A percentile compares a stretch with the other conserved stretches of the same genome.
Evolutionary conservation across 306 rosid genomes (phyloP).

Genomic region (Vachellia collinsii): DNA sequence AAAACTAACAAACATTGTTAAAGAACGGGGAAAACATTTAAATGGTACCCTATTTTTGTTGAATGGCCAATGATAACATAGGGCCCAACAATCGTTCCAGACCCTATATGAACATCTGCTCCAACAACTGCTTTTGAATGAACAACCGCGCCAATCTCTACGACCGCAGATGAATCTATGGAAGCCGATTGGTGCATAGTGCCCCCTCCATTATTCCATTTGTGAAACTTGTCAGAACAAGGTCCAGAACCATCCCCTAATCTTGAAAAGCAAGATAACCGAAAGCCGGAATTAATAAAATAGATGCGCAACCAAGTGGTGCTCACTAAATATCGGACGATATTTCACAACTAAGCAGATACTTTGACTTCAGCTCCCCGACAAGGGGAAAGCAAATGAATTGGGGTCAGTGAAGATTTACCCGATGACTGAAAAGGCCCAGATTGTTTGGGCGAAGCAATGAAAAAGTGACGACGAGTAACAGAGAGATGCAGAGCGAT

Average conservation of each 20-base stretch:
- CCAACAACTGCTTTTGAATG: slow-evolving; percentile 71
- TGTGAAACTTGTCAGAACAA: slow-evolving; percentile 46
- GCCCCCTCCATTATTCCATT: slow-evolving; percentile 90
- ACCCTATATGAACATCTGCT: slow-evolving; percentile 59
- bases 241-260: slow-evolving; percentile 46
- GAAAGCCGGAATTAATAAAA: slow-evolving; percentile 27
- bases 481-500: slow-evolving; percentile 6
- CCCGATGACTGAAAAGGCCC: slow-evolving; percentile 34
- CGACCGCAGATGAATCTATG: slow-evolving; percentile 64
- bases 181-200: slow-evolving; percentile 65
- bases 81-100: slow-evolving; percentile 86
- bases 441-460: slow-evolving; percentile 5
- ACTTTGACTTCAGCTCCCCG: background rate
- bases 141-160: slow-evolving; percentile 80
- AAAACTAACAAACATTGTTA: background rate
- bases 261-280: slow-evolving; percentile 49
- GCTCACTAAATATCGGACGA: background rate
- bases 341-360: background rate
- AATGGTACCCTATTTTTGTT: slow-evolving; percentile 66
- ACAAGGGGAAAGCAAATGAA: background rate
- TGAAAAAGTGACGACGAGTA: slow-evolving; percentile 17
- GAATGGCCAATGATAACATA: slow-evolving; percentile 68
- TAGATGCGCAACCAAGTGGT: background rate
- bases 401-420: background rate
- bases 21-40: background rate